A percentile compares a stretch with the other conserved stretches of the same genome.
These are phyloP conservation scores for Theobroma grandiflorum DNA, from an alignment of 441 rosid genomes.

Conservation along the genomic window DNA sequence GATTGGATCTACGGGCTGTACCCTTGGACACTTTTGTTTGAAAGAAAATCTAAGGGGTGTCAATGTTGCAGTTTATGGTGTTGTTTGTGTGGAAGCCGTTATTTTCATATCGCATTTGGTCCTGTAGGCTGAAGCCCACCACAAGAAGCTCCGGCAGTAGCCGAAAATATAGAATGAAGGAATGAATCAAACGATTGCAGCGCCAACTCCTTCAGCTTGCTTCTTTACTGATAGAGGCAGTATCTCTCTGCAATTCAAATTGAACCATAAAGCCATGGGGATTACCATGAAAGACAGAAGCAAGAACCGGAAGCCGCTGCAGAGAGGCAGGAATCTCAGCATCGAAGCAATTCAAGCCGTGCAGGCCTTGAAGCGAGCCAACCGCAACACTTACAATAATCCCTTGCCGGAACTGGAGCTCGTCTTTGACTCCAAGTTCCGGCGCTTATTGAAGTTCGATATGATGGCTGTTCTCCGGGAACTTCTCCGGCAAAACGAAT, in stretches of 20 bases:
- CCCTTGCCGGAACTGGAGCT: constrained; percentile 40
- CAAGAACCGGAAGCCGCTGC: constrained; percentile 76
- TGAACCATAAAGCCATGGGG: constrained; percentile 24
- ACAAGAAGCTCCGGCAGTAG: neutral
- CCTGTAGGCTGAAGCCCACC: too few relatives aligned
- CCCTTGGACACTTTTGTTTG: too few relatives aligned
- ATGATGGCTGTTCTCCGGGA: constrained; percentile 88
- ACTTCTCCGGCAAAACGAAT: constrained; percentile 77
- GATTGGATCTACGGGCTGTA: too few relatives aligned
- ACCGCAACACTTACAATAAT: constrained; percentile 24
- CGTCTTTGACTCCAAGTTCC: constrained; percentile 57
- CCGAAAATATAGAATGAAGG: constrained; percentile 31
- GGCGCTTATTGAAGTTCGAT: constrained; percentile 80
- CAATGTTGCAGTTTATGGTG: too few relatives aligned
- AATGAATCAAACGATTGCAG: constrained; percentile 23
- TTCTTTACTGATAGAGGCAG: neutral
- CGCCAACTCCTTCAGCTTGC: constrained; percentile 28
- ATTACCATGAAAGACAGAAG: constrained; percentile 70
- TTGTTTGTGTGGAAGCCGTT: neutral
- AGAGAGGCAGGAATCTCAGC: constrained; percentile 85
- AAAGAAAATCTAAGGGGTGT: too few relatives aligned
- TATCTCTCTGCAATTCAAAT: constrained; percentile 13
- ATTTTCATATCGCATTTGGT: neutral
- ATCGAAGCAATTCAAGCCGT: constrained; percentile 87
- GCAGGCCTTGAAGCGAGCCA: constrained; percentile 78